These are phyloP conservation scores for Lactifluus rugatus DNA, from an alignment of 768 basidiomycete genomes.

Conservation along the genomic window DNA sequence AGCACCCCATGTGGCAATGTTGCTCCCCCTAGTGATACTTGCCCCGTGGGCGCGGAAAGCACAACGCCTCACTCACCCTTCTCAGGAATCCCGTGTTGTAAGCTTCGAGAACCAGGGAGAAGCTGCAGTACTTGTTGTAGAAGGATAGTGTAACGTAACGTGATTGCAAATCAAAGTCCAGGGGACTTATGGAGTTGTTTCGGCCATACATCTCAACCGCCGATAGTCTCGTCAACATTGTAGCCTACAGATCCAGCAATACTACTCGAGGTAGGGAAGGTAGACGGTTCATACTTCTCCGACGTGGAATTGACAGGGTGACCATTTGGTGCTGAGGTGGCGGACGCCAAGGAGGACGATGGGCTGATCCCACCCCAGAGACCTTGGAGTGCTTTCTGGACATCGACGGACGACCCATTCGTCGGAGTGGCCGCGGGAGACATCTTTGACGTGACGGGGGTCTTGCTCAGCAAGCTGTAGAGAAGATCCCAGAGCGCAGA, in stretches of 20 bases:
- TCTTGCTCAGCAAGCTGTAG: slow-evolving; percentile 36
- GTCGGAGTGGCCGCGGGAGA: not conserved
- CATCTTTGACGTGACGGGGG: slow-evolving; percentile 17
- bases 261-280: not conserved
- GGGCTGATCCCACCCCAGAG: not conserved
- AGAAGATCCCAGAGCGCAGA: slow-evolving; percentile 39
- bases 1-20: not conserved
- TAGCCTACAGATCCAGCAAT: not conserved
- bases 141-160: not conserved
- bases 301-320: not conserved
- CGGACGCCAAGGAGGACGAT: not conserved
- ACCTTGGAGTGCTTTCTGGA: not conserved
- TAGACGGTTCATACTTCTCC: not conserved
- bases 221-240: not conserved
- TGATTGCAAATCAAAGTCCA: not conserved
- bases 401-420: slow-evolving; percentile 18
- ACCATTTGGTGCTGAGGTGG: not conserved
- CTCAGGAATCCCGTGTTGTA: too few species aligned
- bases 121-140: not conserved
- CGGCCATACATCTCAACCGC: not conserved
- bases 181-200: too few species aligned
- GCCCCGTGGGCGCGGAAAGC: too few species aligned
- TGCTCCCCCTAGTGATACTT: not conserved
- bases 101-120: too few species aligned
- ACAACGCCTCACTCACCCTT: too few species aligned